These are phyloP conservation scores for Glonium stellatum DNA, from an alignment of 495 filamentous ascomycete species.

Conservation along the genomic window DNA sequence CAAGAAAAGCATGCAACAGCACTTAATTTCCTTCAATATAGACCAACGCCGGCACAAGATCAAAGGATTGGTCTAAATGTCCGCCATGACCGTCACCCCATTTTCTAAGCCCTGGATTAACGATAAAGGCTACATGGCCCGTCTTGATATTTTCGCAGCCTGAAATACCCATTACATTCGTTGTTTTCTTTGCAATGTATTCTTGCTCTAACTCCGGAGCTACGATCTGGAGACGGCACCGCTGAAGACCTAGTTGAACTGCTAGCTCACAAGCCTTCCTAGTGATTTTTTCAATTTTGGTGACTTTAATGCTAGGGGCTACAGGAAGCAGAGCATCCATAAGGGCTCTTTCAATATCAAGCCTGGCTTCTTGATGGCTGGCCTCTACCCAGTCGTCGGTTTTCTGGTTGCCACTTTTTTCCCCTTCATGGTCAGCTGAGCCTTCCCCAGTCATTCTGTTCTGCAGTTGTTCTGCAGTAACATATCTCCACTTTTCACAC, in stretches of 20 bases:
- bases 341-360: background rate
- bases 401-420: background rate
- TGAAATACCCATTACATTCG: constrained; percentile 1
- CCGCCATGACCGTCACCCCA: constrained; percentile 14
- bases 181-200: background rate
- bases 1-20: background rate
- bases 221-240: constrained; percentile 10
- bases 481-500: background rate
- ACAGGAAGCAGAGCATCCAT: background rate
- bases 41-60: constrained; percentile 5
- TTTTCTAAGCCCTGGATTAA: constrained; percentile 13
- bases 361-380: background rate
- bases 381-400: background rate
- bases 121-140: constrained; percentile 8
- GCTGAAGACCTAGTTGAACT: constrained; percentile 7
- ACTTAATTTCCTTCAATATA: constrained; percentile 3
- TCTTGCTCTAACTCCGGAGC: constrained; percentile 1
- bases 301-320: background rate
- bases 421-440: background rate
- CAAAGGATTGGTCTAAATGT: background rate
- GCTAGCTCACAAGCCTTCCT: constrained; percentile 8
- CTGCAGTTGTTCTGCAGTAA: background rate
- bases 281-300: background rate
- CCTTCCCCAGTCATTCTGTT: background rate
- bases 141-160: constrained; percentile 8